Base-by-base conservation (phyloP, 805 yeast species). In the Zygoascus ofunaensis region DNA sequence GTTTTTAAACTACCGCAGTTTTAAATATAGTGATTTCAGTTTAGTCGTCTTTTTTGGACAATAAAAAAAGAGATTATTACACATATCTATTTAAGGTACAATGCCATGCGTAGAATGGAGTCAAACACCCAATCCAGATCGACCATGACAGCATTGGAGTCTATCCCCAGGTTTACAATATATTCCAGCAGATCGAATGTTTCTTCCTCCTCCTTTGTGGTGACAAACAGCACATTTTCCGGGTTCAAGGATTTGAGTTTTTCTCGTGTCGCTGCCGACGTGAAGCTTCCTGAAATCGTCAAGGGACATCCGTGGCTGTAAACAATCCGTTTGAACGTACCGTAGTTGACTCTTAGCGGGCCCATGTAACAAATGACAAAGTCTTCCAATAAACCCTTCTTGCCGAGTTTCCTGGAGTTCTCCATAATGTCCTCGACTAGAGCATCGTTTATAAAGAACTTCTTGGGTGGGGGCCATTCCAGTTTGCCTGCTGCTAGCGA, bases 371-470 rank as follows among this genome's bases (percentile, higher is more conserved):
- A 26, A 12, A 26, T 12, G 12, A 26, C 30, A 26, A 8, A 12
- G 12, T 26, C 30, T 8, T 7, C 12, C 7, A 26, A 26, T 12
- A 26, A 12, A 8, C 30, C 12, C 12, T 26, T 26, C 10, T 26
- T 26, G 30, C 30, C 30, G 7, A 26, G 12, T 8, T 26, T 26
- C 12, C 30, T 7, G 12, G 10, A 8, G 30, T 26, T 26, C 7
- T 26, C 12, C 30, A 26, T 7, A 26, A 12, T 12, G 10, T 26
- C 30, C 30, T 26, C 30, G 12, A 26, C 48, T 8, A 24, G 41
- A n/a, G 41, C 34, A 36, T 51, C 59, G 12, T 43, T 35, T 20
- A 63, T 48, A 14, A 42, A 34, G 47, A 49, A 66, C 30, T 50
- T 39, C 20, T 48, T 55, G 1, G 56, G 50, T 20, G 52, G 53